Base-by-base conservation (phyloP, 1,284 basidiomycete genomes). In the Apiotrichum mycotoxinovorans region DNA sequence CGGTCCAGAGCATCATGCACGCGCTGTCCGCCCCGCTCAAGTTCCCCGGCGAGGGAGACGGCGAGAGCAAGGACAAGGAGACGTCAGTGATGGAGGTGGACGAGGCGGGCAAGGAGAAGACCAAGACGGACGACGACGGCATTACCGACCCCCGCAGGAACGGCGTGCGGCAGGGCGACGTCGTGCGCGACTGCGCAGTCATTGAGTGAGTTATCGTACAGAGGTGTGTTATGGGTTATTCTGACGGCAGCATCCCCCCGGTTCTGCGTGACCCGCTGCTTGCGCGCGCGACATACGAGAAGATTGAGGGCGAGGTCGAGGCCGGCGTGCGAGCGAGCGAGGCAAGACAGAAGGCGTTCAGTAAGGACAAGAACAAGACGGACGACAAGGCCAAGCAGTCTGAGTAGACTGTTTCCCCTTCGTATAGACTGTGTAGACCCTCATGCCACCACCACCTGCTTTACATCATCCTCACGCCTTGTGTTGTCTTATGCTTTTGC, bases 11-110 rank as follows among this genome's bases (percentile, higher is more conserved):
- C 2, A 64, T 77, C 23, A 57, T 78, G 7, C 74, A 68, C 51
- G 76, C 76, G 0, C 62, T 76, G 2, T 67, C 65, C 17, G 74
- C 74, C 2, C 74, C 72, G 20, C 66, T 75, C 2, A 56, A 72
- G 51, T 66, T 73, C 54, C 64, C 57, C 25, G 54, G 40, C 30
- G 58, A 52, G n/a, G 63, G 42, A 18, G 57, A 42, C 47, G 52
- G 12, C 34, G 26, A 54, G 22, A n/a, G 14, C 54, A 58, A 4
- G 27, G 45, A 22, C 43, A 23, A 30, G 23, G n/a, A n/a, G n/a
- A n/a, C n/a, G n/a, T n/a, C n/a, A n/a, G 47, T 25, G 22, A 42
- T 56, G 22, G 23, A 12, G 34, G 34, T 35, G 20, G 56, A 53
- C 11, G 62, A 62, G 42, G 12, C 30, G 7, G 30, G 30, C 30